Base-by-base conservation (phyloP, 106 monocot species). In the Posidonia australis region DNA sequence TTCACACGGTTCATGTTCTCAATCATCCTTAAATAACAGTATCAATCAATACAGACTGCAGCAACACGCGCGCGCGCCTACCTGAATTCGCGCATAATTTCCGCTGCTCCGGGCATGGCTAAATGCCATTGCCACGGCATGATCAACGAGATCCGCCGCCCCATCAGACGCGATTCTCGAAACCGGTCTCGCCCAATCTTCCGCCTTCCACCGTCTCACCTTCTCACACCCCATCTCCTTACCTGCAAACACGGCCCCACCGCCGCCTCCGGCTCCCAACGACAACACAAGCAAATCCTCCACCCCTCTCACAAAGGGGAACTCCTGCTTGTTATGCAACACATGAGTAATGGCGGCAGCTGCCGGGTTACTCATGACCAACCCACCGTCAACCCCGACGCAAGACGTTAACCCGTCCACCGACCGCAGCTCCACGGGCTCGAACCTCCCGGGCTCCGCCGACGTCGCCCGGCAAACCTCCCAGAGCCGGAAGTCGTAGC, bases 261-360 rank as follows among this genome's bases (percentile, higher is more conserved):
- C 42, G 44, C 25, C 58, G 3, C 44, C 54, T 6, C 53, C 63
- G 5, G 49, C 62, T 9, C 87, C 83, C 44, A 92, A 67, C 43
- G 87, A 92, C 46, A 92, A 80, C 27, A 92, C 82, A 62, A 92
- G 24, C 31, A 92, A 69, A 67, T 88, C 88, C 79, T 88, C 81
- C 25, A 88, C 79, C 5, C 88, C 88, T 17, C 77, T 62, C 10
- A 88, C 88, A 54, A 77, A 84, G 16, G 87, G 92, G 71, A 84
- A 87, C 76, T 92, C 87, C 61, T 82, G 77, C 77, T 84, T 79
- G 77, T 81, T 81, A 66, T 87, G 81, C 58, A 92, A 79, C 52
- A 86, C 84, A 66, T 86, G 84, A 19, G 87, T 82, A 63, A 78
- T 82, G 27, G 84, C 84, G n/a, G 82, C 84, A 13, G 80, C 79